Evolutionary conservation across 139 green algal genomes (phyloP), one percentile per base, ranked within the genome.

Genomic region (Zygnema cylindricum): DNA sequence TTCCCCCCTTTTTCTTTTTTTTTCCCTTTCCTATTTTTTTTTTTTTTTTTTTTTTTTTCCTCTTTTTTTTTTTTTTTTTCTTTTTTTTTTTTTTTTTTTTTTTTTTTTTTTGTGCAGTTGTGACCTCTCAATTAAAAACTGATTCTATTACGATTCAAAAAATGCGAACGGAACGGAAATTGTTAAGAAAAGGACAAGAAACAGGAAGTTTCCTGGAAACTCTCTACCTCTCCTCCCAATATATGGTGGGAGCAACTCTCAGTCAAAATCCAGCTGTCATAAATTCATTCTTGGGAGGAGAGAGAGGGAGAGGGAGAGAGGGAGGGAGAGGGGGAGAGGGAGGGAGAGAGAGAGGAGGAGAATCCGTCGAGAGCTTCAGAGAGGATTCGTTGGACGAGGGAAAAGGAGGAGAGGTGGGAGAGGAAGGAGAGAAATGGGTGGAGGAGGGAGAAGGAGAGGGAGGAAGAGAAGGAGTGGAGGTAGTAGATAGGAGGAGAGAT

Each of bases 261-360:
- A 79, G 71, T 49, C 71, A 79, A 11, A 16, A 79, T 3, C 39
- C 71, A 57, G 38, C 40, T 79, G 71, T 79, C 71, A 79, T 49
- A 7, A 7, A 7, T 16, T 63, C 49, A 63, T 63, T 63, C 16
- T 7, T 63, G 7, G 49, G 49, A 63, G 7, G 49, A 63, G 49
- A 16, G 16, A 63, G 49, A 43, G 41, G 71, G 11, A 3, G 71
- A 16, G 71, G 41, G 11, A 16, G 71, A 49, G 49, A 16, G 82
- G 11, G 43, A 82, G 42, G 77, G 16, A 16, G 33, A 85, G 77
- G 77, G 25, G 33, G n/a, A 82, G 75, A 82, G 33, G 75, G 75
- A 82, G 75, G 75, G 75, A n/a, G n/a, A n/a, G n/a, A n/a, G n/a
- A n/a, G n/a, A 63, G 7, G 16, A 25, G 49, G 81, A 87, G n/a